Evolutionary conservation across 2,329 filamentous ascomycete species (phyloP).

Genomic region (Fusarium oxysporum): DNA sequence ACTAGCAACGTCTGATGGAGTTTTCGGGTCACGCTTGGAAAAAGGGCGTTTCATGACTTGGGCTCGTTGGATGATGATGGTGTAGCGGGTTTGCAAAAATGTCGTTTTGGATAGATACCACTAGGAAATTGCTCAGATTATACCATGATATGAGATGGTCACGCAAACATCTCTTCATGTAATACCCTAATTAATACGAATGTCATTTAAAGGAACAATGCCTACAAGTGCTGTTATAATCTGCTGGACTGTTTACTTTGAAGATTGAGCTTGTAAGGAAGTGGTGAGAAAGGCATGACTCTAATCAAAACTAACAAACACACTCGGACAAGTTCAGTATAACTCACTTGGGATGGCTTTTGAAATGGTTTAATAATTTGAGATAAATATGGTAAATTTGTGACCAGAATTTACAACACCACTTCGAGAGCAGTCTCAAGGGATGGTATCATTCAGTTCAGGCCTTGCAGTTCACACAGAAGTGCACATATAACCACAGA

Average conservation of each 20-base stretch:
- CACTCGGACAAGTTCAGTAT: neutral
- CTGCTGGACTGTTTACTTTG: neutral
- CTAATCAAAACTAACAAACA: neutral
- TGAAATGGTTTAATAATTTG: neutral
- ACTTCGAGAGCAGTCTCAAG: neutral
- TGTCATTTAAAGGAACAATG: neutral
- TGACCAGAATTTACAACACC: neutral
- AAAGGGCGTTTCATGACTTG: constrained; percentile 28
- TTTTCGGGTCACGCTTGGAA: constrained; percentile 5
- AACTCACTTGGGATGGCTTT: neutral
- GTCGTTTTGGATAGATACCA: constrained; percentile 22
- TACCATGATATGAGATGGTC: constrained; percentile 15
- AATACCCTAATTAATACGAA: constrained; percentile 28
- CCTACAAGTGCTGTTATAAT: neutral
- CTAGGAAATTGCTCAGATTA: constrained; percentile 6
- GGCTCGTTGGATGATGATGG: constrained; percentile 9
- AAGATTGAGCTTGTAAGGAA: neutral
- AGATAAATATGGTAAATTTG: neutral
- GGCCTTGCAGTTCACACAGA: neutral
- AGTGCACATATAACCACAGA: neutral
- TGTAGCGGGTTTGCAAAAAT: constrained; percentile 21
- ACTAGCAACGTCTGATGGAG: neutral
- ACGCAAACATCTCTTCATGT: constrained; percentile 20
- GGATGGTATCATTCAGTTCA: neutral
- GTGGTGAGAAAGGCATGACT: neutral